phyloP scores from a whole-genome alignment of 306 rosid species.

The Vachellia collinsii region DNA sequence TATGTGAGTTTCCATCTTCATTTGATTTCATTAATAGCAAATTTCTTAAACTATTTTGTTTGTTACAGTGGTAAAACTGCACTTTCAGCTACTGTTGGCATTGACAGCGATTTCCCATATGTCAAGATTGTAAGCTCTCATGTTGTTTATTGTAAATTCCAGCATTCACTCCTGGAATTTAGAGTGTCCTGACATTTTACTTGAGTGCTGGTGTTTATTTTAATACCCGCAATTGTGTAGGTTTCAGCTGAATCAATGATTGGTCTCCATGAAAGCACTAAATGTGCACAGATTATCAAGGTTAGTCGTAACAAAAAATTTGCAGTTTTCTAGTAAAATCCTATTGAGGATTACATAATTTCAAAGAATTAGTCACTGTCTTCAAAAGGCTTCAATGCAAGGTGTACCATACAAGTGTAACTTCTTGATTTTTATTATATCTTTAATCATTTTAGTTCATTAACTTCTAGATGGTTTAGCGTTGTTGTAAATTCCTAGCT shows the following conservation, averaged over 20 bases:
- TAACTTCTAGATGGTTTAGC: background rate
- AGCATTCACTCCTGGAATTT: constrained; percentile 34
- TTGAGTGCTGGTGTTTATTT: constrained; percentile 23
- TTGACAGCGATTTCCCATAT: constrained; percentile 93
- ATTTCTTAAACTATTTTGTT: constrained; percentile 46
- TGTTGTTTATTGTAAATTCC: constrained; percentile 7
- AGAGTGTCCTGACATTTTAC: constrained; percentile 20
- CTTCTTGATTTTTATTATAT: constrained; percentile 22
- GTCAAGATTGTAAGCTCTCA: constrained; percentile 89
- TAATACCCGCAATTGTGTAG: constrained; percentile 48
- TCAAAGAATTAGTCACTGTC: constrained; percentile 26
- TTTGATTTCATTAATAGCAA: constrained; percentile 32
- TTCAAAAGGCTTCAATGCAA: constrained; percentile 23
- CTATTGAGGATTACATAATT: constrained; percentile 6
- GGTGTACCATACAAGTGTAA: constrained; percentile 13
- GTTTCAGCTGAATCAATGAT: constrained; percentile 93
- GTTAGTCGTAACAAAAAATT: constrained; percentile 52
- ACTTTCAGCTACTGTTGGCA: constrained; percentile 93
- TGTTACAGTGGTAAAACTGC: constrained; percentile 91
- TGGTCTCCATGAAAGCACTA: constrained; percentile 94
- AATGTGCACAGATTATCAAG: constrained; percentile 92
- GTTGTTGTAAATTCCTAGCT: constrained; percentile 20
- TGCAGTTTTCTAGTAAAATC: constrained; percentile 33
- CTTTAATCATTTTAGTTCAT: background rate
- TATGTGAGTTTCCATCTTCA: constrained; percentile 36